Conservation (phyloP, 1,284 basidiomycete species). For the Gymnopus androsaceus region DNA sequence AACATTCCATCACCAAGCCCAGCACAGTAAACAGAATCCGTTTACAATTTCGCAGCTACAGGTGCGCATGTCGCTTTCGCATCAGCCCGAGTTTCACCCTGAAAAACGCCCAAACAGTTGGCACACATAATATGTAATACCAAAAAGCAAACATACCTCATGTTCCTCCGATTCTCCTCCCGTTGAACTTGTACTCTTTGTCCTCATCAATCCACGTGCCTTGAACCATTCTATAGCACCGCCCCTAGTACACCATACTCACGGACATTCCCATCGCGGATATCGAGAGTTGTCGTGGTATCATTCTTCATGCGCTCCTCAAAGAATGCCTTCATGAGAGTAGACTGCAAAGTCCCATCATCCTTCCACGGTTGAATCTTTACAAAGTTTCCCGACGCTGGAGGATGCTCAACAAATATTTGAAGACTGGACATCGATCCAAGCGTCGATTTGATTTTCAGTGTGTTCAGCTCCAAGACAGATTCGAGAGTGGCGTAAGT, state of each 20-base stretch:
- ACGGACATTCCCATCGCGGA: conserved; percentile 27
- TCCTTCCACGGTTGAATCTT: conserved; percentile 28
- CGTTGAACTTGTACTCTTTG: background rate
- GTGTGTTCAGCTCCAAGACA: conserved; percentile 28
- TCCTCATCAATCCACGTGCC: conserved; percentile 8
- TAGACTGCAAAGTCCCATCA: conserved; percentile 28
- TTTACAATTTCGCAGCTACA: background rate
- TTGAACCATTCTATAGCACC: conserved; percentile 19
- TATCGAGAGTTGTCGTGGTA: conserved; percentile 25
- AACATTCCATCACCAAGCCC: too few relatives aligned
- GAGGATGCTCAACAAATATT: conserved; percentile 30
- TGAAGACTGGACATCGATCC: too few relatives aligned
- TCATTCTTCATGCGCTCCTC: conserved; percentile 24
- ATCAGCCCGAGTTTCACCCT: background rate
- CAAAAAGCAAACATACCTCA: background rate
- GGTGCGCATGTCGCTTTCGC: background rate
- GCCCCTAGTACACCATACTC: conserved; percentile 19
- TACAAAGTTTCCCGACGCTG: conserved; percentile 25
- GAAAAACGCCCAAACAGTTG: too few relatives aligned
- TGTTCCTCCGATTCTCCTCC: conserved; percentile 1
- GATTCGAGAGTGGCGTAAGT: conserved; percentile 29
- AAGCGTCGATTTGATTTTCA: conserved; percentile 25
- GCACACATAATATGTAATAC: background rate
- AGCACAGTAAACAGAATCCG: too few relatives aligned
- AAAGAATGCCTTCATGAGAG: conserved; percentile 28